Base-by-base conservation (phyloP, 1,284 basidiomycete genomes). In the Naganishia sp. region DNA sequence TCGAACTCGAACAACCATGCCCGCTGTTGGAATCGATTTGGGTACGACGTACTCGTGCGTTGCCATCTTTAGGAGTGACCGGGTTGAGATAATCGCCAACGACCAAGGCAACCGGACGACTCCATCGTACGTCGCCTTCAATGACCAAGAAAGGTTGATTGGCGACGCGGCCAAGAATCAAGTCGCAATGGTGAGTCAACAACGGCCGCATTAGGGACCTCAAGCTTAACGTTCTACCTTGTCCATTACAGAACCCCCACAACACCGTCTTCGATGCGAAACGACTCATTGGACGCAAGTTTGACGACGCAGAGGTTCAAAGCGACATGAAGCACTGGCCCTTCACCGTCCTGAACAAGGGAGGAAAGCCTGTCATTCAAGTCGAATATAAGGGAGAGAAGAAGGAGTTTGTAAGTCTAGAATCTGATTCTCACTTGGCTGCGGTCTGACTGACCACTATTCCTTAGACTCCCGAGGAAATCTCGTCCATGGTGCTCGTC, bases 261-360 rank as follows among this genome's bases (percentile, higher is more conserved):
- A 97, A 98, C 83, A 98, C 94, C 11, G 89, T 97, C 72, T 98
- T 98, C 77, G 94, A 97, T 81, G 93, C 94, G 69, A 98, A 98
- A 81, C 94, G 94, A 83, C 86, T 98, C 69, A 95, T 98, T 77
- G 83, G 84, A 55, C 80, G 82, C 73, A 80, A 81, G 72, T 83
- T 81, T 77, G 77, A 74, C 67, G 82, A 84, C 74, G 70, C 78
- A 39, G 94, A 97, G 81, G 94, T 98, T 50, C 94, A 97, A 82
- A 84, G 90, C 50, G 83, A 84, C 74, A 81, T 82, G 73, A 83
- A 82, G 78, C 84, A 81, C 75, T 82, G 80, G 87, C 91, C 92
- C 0, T 94, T 93, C 84, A 85, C 84, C 73, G 83, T 97, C 71
- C 79, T 86, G 51, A 85, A 90, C 80, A 90, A 89, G 81, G 83